phyloP scores from a whole-genome alignment of 2,329 filamentous ascomycete species.

The Fusarium miscanthi region DNA sequence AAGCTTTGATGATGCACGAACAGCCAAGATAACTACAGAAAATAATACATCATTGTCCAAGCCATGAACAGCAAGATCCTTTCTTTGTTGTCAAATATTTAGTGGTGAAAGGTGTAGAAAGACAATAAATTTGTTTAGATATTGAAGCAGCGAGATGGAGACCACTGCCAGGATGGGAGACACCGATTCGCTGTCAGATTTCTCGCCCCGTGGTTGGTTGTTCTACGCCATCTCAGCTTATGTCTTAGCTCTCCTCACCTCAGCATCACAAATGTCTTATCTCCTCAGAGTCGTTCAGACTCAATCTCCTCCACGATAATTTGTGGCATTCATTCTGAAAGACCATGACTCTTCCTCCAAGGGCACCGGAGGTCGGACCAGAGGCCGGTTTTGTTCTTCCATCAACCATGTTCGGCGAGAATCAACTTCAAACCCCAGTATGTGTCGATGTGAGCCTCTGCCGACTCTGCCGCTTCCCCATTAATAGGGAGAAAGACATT shows the following conservation, averaged over 20 bases:
- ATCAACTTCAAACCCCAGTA: conserved; percentile 15
- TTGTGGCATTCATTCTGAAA: rapidly evolving
- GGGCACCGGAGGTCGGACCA: not conserved
- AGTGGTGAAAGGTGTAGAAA: not conserved
- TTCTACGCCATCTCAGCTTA: conserved; percentile 6
- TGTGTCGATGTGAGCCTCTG: conserved; percentile 10
- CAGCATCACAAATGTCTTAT: not conserved
- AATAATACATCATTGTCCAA: no score
- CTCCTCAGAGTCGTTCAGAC: not conserved
- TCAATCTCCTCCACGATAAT: not conserved
- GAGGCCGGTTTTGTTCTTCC: not conserved
- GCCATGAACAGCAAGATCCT: not conserved
- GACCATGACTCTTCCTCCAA: not conserved
- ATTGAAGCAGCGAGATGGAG: not conserved
- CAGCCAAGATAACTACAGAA: not conserved
- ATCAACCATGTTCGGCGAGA: not conserved
- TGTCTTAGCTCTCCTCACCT: not conserved
- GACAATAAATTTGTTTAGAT: not conserved
- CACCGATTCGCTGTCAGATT: not conserved
- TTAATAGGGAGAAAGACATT: not conserved
- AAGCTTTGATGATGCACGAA: rapidly evolving
- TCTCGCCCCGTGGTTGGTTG: not conserved
- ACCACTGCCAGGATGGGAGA: no score
- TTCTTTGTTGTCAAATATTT: not conserved
- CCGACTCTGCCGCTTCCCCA: conserved; percentile 2